Evolutionary conservation across 2,329 filamentous ascomycete genomes (phyloP).

Genomic region (Aspergillus proliferans): DNA sequence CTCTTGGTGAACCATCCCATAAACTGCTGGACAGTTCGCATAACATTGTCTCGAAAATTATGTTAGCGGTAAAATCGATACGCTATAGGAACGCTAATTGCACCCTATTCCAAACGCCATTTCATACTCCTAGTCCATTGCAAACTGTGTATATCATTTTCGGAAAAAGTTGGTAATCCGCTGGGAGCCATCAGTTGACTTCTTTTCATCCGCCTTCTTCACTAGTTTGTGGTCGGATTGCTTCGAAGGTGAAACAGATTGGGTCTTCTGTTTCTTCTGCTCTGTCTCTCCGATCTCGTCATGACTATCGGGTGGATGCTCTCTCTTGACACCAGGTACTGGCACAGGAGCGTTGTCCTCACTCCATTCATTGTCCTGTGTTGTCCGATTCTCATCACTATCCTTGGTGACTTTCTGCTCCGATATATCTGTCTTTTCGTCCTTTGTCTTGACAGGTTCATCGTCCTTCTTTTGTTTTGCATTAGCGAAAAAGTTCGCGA

Average conservation of each 20-base stretch:
- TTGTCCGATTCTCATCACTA: constrained; percentile 28
- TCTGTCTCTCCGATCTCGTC: constrained; percentile 10
- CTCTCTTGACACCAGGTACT: constrained; percentile 42
- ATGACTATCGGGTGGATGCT: constrained; percentile 30
- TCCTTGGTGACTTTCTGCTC: constrained; percentile 18
- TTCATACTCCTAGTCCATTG: neutral
- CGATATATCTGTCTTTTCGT: constrained; percentile 26
- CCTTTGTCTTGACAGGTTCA: constrained; percentile 22
- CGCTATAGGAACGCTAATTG: neutral
- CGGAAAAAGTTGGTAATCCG: constrained; percentile 47
- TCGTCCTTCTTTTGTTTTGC: constrained; percentile 32
- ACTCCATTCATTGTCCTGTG: constrained; percentile 39
- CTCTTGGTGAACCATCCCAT: neutral
- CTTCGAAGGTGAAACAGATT: constrained; percentile 17
- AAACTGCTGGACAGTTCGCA: constrained; percentile 14
- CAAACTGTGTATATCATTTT: constrained; percentile 11
- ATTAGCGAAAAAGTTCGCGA: constrained; percentile 83
- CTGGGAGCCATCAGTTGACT: constrained; percentile 44
- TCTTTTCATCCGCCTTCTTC: constrained; percentile 39
- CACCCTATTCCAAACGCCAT: too few relatives aligned
- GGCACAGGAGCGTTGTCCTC: constrained; percentile 51
- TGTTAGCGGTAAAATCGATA: neutral
- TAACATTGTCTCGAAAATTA: neutral
- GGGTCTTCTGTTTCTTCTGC: constrained; percentile 20
- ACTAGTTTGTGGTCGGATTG: constrained; percentile 21